Percentiles rank a stretch among this genome's conserved stretches.
Evolutionary conservation across 352 stramenopile species (phyloP).

Genomic region (Globisporangium spiculum): DNA sequence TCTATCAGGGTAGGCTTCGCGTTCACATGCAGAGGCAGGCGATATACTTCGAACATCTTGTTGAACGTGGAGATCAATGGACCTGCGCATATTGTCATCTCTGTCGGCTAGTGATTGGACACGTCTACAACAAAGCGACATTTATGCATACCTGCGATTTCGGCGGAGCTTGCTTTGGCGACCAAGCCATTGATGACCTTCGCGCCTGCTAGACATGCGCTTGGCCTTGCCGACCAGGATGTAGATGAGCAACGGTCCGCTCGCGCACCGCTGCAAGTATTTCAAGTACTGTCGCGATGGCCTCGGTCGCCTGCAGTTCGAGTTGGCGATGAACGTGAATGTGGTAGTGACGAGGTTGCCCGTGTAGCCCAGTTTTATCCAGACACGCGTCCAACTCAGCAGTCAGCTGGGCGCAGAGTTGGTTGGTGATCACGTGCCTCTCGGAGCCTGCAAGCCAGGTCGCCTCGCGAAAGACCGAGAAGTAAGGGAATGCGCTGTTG

Average conservation of each 20-base stretch:
- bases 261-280: neutral
- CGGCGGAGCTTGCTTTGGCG: too few species aligned
- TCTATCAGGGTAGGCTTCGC: too few species aligned
- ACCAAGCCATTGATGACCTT: too few species aligned
- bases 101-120: too few species aligned
- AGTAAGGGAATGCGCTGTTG: slow-evolving; percentile 24
- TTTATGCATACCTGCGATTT: too few species aligned
- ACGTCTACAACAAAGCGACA: too few species aligned
- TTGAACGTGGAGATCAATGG: too few species aligned
- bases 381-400: slow-evolving; percentile 53
- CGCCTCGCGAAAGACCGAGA: slow-evolving; percentile 52
- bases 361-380: slow-evolving; percentile 32
- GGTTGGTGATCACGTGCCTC: slow-evolving; percentile 68
- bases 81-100: too few species aligned
- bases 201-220: neutral
- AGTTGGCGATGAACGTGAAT: slow-evolving; percentile 36
- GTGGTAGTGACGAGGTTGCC: slow-evolving; percentile 43
- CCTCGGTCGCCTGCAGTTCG: neutral
- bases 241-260: neutral
- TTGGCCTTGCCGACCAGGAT: neutral
- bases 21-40: too few species aligned
- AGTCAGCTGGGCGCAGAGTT: slow-evolving; percentile 67
- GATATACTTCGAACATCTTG: too few species aligned
- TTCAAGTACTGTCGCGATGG: neutral
- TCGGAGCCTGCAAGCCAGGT: slow-evolving; percentile 52